These are phyloP conservation scores for Escovopsis weberi DNA, from an alignment of 2,329 filamentous ascomycete genomes.

Conservation along the genomic window DNA sequence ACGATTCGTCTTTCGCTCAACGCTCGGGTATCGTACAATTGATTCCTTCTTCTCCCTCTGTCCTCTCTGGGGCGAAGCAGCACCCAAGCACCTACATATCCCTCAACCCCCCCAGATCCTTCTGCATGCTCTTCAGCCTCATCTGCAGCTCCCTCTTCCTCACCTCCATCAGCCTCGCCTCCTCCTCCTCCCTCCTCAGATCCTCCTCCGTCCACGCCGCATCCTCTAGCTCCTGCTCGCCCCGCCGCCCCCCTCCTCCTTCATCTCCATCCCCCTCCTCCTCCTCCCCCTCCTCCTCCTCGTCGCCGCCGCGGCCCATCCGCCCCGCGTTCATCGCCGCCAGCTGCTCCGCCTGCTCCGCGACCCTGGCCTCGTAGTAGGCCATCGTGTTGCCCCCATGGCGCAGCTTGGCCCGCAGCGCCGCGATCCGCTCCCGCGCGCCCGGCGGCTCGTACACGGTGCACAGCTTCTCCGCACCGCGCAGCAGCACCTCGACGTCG, in stretches of 20 bases:
- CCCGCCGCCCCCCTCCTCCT: conserved; percentile 35
- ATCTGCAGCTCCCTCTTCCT: conserved; percentile 42
- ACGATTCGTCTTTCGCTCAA: too few relatives aligned
- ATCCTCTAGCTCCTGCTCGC: conserved; percentile 28
- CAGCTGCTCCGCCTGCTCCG: conserved; percentile 59
- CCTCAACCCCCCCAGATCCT: conserved; percentile 39
- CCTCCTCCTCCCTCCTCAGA: conserved; percentile 53
- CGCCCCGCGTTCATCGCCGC: conserved; percentile 56
- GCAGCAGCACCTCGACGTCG: conserved; percentile 72
- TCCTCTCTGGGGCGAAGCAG: too few relatives aligned
- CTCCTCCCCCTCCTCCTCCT: conserved; percentile 35
- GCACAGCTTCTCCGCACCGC: conserved; percentile 80
- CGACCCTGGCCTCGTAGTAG: conserved; percentile 69
- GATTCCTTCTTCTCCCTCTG: too few relatives aligned
- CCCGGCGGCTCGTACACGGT: conserved; percentile 75
- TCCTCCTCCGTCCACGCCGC: conserved; percentile 52
- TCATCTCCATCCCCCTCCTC: conserved; percentile 33
- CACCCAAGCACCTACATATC: conserved; percentile 26
- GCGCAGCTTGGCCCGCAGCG: conserved; percentile 55
- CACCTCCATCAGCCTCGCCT: conserved; percentile 39
- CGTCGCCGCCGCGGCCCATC: conserved; percentile 39
- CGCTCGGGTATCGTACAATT: too few relatives aligned
- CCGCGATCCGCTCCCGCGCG: conserved; percentile 59
- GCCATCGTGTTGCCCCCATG: conserved; percentile 59
- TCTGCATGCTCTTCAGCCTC: conserved; percentile 38